Evolutionary conservation across 495 filamentous ascomycete species (phyloP).

Genomic region (Ramalina intermedia): DNA sequence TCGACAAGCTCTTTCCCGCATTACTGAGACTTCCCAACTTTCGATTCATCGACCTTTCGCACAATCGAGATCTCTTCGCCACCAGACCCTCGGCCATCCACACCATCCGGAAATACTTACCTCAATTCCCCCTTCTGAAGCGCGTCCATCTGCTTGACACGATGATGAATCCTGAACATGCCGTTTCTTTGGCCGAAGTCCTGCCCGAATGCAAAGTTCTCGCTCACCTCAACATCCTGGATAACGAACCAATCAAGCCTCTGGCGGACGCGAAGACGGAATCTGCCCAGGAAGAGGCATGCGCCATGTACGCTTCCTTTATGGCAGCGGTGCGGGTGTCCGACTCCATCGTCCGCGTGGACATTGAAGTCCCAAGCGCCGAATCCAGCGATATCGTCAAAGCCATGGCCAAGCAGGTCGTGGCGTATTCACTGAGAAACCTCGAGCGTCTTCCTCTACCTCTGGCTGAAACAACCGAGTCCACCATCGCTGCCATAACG

Average conservation of each 20-base stretch:
- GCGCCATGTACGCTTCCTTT: slow-evolving; percentile 81
- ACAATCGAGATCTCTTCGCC: slow-evolving; percentile 72
- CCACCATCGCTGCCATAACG: slow-evolving; percentile 33
- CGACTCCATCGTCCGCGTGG: slow-evolving; percentile 68
- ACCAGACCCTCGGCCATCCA: slow-evolving; percentile 58
- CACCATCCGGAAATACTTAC: slow-evolving; percentile 67
- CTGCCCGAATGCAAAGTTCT: slow-evolving; percentile 71
- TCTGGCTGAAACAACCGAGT: slow-evolving; percentile 15
- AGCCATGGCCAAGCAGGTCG: slow-evolving; percentile 80
- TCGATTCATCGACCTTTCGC: slow-evolving; percentile 79
- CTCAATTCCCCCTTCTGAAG: slow-evolving; percentile 65
- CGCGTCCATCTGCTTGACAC: slow-evolving; percentile 82
- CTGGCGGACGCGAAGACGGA: slow-evolving; percentile 57
- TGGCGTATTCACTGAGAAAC: slow-evolving; percentile 85
- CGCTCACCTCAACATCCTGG: slow-evolving; percentile 76
- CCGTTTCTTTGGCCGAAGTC: slow-evolving; percentile 77
- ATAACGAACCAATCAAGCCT: slow-evolving; percentile 57
- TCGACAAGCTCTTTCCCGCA: slow-evolving; percentile 64
- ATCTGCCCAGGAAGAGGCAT: slow-evolving; percentile 75
- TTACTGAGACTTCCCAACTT: slow-evolving; percentile 59
- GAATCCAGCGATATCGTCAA: slow-evolving; percentile 80
- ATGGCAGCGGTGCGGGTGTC: slow-evolving; percentile 81
- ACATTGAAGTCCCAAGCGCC: slow-evolving; percentile 72
- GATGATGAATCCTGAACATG: slow-evolving; percentile 70
- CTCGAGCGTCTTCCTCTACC: slow-evolving; percentile 46